A percentile compares a stretch with the other conserved stretches of the same genome.
Conservation (phyloP, 495 filamentous ascomycete species). For the Amorphotheca resinae region DNA sequence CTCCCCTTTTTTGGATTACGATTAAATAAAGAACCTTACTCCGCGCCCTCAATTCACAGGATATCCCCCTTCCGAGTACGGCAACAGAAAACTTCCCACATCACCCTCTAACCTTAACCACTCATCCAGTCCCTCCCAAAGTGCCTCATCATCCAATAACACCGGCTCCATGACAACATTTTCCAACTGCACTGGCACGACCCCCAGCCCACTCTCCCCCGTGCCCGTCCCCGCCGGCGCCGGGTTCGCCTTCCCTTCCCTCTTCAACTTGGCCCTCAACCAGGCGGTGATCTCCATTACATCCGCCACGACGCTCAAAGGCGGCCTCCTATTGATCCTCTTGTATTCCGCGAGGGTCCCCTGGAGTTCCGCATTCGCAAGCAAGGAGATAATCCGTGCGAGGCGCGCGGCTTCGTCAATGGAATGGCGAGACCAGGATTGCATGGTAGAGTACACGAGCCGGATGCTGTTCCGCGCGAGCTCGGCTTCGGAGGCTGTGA, state of each 20-base stretch:
- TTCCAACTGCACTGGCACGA: not conserved
- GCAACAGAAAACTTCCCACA: not conserved
- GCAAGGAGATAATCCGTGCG: not conserved
- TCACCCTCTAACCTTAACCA: not conserved
- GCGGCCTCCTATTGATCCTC: not conserved
- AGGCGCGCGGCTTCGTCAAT: not conserved
- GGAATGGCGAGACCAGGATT: not conserved
- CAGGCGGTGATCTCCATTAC: not conserved
- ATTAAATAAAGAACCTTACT: too few relatives aligned
- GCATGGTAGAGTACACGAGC: not conserved
- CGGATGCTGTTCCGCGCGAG: not conserved
- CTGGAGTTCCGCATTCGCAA: conserved; percentile 1
- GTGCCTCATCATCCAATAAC: not conserved
- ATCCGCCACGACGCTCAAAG: not conserved
- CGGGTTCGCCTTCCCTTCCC: not conserved
- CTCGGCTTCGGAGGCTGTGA: not conserved
- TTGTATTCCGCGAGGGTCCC: not conserved
- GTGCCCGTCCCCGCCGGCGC: not conserved
- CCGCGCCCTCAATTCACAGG: not conserved
- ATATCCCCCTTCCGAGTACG: not conserved
- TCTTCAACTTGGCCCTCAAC: not conserved
- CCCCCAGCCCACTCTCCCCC: not conserved
- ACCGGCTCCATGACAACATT: not conserved
- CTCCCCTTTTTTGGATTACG: too few relatives aligned
- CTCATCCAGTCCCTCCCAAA: conserved; percentile 1